Base-by-base conservation (phyloP, 164 flowering plant species). In the Akebia trifoliata region DNA sequence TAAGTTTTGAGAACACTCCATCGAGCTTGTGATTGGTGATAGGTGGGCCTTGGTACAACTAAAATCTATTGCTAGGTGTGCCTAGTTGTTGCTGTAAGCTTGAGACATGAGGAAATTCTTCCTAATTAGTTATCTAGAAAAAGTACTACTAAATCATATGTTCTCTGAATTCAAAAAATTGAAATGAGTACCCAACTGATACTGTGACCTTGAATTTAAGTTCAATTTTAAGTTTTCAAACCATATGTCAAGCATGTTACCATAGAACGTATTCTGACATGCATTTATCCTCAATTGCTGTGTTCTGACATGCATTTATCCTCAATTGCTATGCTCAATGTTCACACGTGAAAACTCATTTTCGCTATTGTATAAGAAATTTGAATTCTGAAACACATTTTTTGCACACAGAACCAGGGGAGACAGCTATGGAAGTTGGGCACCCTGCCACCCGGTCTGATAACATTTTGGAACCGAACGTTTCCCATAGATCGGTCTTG, bases 401-500 rank as follows among this genome's bases (percentile, higher is more conserved):
- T 55, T 40, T 42, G 15, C 60, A 10, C 40, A 38, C 76, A 72
- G 76, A 72, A 72, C 46, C 61, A 69, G 6, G 70, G 65, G 40
- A 72, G 76, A 54, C 61, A 48, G 24, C 51, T 72, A 8, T 72
- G 76, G 76, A 72, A 72, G 63, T 44, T 72, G 30, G 76, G 76
- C 42, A 72, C 93, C 4, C 62, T 88, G 35, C 96, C 96, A 4
- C 93, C 93, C 4, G 93, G 96, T 43, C 76, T 86, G 66, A 72
- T 72, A 24, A 72, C 75, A 31, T 72, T 72, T 59, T 72, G 67
- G 67, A 72, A 72, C 9, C 59, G 64, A 25, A 68, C 67, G 10
- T 58, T 53, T 39, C 49, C 76, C 22, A 58, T 72, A 4, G 53
- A 68, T 50, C 55, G 57, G 29, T 65, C 60, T 22, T 72, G 76